Evolutionary conservation across 495 filamentous ascomycete genomes (phyloP), one percentile per base, ranked within the genome.

Genomic region (Daldinia loculata): DNA sequence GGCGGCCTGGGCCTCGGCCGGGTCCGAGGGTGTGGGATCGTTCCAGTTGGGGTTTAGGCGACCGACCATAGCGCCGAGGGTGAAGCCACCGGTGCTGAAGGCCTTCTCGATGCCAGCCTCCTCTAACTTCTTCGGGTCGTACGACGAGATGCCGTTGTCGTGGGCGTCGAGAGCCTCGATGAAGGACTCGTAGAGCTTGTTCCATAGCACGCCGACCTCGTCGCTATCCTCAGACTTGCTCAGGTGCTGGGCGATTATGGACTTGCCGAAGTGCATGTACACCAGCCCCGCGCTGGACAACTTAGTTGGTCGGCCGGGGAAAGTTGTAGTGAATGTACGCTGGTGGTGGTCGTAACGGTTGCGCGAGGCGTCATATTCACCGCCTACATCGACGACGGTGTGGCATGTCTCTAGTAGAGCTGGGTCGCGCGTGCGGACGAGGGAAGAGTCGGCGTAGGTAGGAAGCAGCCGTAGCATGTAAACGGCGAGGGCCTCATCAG

Each of bases 281-380:
- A 99, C 92, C 15, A 99, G 84, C 0, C 95, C 95, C 0, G 95
- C 95, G 66, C 92, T 94, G 61, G 92, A 95, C 55, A 99, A 89
- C 84, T 95, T 97, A 39, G 95, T 99, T 36, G 78, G 76, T 63
- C 90, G 90, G 38, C 85, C 84, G 19, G 94, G 92, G 78, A 90
- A 90, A 41, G 89, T 92, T 66, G 92, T 92, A 61, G 78, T 76
- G 83, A 99, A 99, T 72, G 88, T 90, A 60, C 94, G 93, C 81
- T 99, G 95, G 86, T 99, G 95, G 84, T 99, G 95, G 80, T 99
- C 95, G 82, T 92, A 99, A 66, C 94, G 91, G 80, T 94, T 88
- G 64, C 73, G 79, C 24, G 85, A 70, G 30, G 93, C 77, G 73
- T 96, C 89, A 81, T 98, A 97, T 80, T 93, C 91, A 63, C 93